Conservation (phyloP, 192 early-diverging fungal species). For the Helicostylum pulchrum region DNA sequence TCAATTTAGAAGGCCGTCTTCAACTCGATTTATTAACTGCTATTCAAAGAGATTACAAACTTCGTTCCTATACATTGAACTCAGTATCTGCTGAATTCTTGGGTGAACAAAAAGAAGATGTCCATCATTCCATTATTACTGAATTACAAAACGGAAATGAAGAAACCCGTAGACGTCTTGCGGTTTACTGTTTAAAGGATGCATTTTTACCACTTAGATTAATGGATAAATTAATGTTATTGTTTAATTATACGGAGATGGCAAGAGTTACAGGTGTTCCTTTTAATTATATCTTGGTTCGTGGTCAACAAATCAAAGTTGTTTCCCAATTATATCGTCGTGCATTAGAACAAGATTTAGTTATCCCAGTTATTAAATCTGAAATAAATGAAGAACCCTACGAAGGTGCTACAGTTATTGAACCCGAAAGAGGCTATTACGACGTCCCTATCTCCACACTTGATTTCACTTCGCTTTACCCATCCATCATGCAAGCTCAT, state of each 20-base stretch:
- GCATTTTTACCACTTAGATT: conserved; percentile 90
- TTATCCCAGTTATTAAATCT: conserved; percentile 84
- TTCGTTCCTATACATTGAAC: conserved; percentile 94
- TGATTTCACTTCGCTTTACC: conserved; percentile 97
- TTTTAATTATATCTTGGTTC: conserved; percentile 88
- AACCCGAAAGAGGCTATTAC: conserved; percentile 91
- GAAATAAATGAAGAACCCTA: conserved; percentile 85
- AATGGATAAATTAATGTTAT: conserved; percentile 95
- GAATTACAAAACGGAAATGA: conserved; percentile 94
- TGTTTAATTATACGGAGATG: conserved; percentile 99
- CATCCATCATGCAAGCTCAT: conserved; percentile 99
- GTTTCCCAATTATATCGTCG: conserved; percentile 93
- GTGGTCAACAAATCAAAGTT: conserved; percentile 99
- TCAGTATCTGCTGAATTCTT: conserved; percentile 95
- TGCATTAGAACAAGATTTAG: conserved; percentile 71
- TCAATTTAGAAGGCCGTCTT: conserved; percentile 88
- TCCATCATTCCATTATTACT: conserved; percentile 97
- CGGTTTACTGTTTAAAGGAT: conserved; percentile 98
- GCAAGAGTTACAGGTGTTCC: conserved; percentile 96
- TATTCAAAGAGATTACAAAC: conserved; percentile 94
- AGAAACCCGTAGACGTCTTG: conserved; percentile 91
- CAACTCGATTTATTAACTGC: conserved; percentile 91
- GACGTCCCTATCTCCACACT: conserved; percentile 95
- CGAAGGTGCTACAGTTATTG: conserved; percentile 96
- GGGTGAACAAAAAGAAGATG: conserved; percentile 98